These are phyloP conservation scores for Metschnikowia aberdeeniae DNA, from an alignment of 805 yeast genomes.

Conservation along the genomic window DNA sequence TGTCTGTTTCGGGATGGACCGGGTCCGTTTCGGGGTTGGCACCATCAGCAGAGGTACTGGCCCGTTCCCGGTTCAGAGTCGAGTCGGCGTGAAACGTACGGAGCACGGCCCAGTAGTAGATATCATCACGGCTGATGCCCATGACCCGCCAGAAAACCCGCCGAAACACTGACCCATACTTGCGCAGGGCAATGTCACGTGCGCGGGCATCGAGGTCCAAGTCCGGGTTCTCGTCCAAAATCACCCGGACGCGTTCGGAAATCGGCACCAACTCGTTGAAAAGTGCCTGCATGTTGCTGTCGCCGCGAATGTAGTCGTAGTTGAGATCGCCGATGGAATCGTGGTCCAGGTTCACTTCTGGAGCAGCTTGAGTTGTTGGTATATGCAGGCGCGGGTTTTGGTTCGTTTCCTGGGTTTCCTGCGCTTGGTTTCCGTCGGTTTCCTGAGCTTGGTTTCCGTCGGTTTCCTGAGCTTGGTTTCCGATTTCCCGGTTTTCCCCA, in stretches of 20 bases:
- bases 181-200: conserved; percentile 31
- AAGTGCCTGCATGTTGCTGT: conserved; percentile 35
- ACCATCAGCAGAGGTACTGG: too few species aligned
- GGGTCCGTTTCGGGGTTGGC: too few species aligned
- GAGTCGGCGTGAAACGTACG: conserved; percentile 10
- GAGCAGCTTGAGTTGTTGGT: too few species aligned
- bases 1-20: too few species aligned
- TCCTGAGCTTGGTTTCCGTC: too few species aligned
- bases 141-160: conserved; percentile 50
- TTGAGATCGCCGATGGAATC: conserved; percentile 17
- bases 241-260: conserved; percentile 40
- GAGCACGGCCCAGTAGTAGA: conserved; percentile 49
- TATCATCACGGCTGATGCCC: conserved; percentile 48
- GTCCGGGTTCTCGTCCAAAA: conserved; percentile 26
- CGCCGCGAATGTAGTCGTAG: conserved; percentile 32
- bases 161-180: conserved; percentile 28
- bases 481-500: neutral
- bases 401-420: too few species aligned
- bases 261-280: conserved; percentile 39
- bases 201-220: conserved; percentile 46
- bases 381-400: too few species aligned
- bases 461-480: neutral
- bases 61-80: neutral
- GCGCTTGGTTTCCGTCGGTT: neutral
- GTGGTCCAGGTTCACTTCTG: neutral